Conservation (phyloP, 2,329 filamentous ascomycete genomes). For the Penicillium nordicum region DNA sequence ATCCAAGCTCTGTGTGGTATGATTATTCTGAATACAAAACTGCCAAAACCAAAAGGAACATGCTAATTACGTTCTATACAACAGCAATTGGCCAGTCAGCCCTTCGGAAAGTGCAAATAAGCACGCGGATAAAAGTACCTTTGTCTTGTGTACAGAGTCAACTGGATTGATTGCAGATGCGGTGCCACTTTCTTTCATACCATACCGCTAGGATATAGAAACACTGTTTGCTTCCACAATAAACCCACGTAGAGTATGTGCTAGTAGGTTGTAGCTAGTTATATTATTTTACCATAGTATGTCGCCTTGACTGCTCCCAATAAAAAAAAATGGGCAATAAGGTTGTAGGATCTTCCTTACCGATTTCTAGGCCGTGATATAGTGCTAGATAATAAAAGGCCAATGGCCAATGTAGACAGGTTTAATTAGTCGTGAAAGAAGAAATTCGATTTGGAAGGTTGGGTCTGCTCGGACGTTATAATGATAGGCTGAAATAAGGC, state of each 20-base stretch:
- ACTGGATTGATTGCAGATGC: background rate
- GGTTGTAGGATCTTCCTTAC: no score
- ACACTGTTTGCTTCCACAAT: background rate
- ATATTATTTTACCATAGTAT: background rate
- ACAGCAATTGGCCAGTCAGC: background rate
- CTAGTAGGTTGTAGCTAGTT: background rate
- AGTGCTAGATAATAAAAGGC: no score
- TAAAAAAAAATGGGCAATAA: no score
- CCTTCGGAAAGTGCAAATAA: slow-evolving; percentile 8
- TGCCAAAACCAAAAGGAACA: no score
- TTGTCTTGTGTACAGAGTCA: background rate
- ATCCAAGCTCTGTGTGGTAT: no score
- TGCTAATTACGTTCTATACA: no score
- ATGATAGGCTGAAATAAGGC: background rate
- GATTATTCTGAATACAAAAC: no score
- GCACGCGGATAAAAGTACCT: background rate
- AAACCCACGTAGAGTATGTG: background rate
- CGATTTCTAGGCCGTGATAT: no score
- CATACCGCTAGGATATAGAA: background rate
- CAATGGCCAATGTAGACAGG: no score
- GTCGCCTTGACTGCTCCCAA: background rate
- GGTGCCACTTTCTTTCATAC: background rate
- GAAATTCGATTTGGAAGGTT: no score
- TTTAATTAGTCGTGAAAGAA: no score
- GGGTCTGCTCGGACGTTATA: no score